Evolutionary conservation across 371 early-diverging fungal genomes (phyloP), one percentile per base, ranked within the genome.

Genomic region (Conidiobolus incongruus): DNA sequence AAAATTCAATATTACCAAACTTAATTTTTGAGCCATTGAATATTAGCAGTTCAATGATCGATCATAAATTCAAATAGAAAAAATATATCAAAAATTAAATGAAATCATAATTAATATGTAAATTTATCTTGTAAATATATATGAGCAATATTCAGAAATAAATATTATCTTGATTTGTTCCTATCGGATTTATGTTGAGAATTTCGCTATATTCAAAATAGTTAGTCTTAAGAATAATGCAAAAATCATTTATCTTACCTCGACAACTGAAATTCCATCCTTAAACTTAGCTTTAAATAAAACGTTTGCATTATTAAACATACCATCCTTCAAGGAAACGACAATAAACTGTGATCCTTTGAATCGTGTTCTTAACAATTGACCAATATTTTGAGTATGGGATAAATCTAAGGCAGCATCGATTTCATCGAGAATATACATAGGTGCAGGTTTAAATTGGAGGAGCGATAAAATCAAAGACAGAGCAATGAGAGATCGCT

Each of bases 351-450:
- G 99, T 0, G 96, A 85, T 15, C 85, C 91, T 47, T 81, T 84
- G 67, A 99, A 99, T 34, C 99, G 67, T 4, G 81, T 89, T 36
- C 82, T 72, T 44, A 98, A 68, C 31, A 99, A 68, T 47, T 87
- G 85, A 1, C 99, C 99, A 58, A 99, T 99, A 48, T 93, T 91
- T 55, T 99, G 97, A 4, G 99, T 99, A 55, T 98, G 98, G 3
- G 83, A 87, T 30, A 94, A 62, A 70, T 99, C 99, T 34, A 99
- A 70, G 1, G 99, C 99, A 4, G 98, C 89, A 65, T 99, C 99
- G 1, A 99, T 89, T 61, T 99, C 99, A 65, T 99, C 99, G 37
- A 99, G 68, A 60, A 99, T 93, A 61, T 99, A 99, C 91, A 99
- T 95, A 2, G 99, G 99, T 0, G 99, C 97, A 3, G 99, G 98